These are phyloP conservation scores for Hymenoscyphus linearis DNA, from an alignment of 2,329 filamentous ascomycete genomes.

Conservation along the genomic window DNA sequence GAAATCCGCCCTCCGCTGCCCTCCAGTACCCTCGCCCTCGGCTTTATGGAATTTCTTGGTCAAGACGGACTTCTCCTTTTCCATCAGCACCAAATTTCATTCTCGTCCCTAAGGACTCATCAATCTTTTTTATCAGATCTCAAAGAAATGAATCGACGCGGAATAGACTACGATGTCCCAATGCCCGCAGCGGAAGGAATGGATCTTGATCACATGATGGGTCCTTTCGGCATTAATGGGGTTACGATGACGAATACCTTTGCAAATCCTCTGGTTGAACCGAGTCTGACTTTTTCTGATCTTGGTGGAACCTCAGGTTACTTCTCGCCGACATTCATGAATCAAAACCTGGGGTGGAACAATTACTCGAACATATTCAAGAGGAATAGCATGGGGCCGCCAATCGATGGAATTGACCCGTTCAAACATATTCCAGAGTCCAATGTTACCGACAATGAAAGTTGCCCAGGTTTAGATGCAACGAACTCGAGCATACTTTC, in stretches of 20 bases:
- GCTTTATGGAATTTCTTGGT: not conserved
- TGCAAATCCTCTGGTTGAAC: not conserved
- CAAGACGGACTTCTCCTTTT: not conserved
- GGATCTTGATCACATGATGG: not conserved
- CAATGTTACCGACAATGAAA: not conserved
- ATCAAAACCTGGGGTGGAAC: not conserved
- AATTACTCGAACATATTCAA: not conserved
- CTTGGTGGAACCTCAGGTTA: not conserved
- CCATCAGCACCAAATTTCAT: not conserved
- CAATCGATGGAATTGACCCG: not conserved
- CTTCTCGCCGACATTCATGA: not conserved
- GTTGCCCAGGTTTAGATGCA: not conserved
- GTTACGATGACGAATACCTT: not conserved
- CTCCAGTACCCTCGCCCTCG: not conserved
- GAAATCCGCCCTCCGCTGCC: not conserved
- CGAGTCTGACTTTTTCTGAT: not conserved
- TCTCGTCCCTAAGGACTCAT: not conserved
- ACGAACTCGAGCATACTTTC: not conserved
- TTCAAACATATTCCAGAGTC: not conserved
- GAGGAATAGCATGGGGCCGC: too few species aligned
- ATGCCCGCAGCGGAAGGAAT: not conserved
- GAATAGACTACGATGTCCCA: not conserved
- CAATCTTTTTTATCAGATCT: not conserved
- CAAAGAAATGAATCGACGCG: not conserved
- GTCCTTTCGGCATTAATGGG: not conserved